Percentiles rank a stretch among this genome's conserved stretches.
phyloP scores from a whole-genome alignment of 306 rosid genomes.

The Fagus crenata region DNA sequence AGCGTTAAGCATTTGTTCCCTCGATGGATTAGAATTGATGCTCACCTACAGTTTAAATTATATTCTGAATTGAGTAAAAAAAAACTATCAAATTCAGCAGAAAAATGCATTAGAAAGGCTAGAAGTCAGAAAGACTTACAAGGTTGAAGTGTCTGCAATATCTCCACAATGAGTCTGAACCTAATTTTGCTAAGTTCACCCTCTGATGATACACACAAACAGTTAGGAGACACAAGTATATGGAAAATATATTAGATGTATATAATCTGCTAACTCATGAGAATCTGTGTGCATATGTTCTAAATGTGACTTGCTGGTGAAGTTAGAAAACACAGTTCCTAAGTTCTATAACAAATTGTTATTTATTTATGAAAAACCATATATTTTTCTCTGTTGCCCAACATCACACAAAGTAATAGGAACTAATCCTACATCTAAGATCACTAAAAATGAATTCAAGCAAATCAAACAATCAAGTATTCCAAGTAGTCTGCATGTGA shows the following conservation, averaged over 20 bases:
- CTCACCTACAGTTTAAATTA: slow-evolving; percentile 34
- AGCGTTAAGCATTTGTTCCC: slow-evolving; percentile 47
- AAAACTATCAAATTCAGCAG: background rate
- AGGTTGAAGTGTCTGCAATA: slow-evolving; percentile 64
- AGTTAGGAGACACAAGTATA: background rate
- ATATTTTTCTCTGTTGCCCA: background rate
- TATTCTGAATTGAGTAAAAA: slow-evolving; percentile 1
- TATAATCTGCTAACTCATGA: background rate
- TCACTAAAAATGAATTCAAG: background rate
- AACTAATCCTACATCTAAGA: background rate
- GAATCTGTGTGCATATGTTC: background rate
- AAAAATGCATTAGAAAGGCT: background rate
- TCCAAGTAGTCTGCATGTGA: too few species aligned
- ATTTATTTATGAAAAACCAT: background rate
- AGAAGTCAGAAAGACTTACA: slow-evolving; percentile 40
- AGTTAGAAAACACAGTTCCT: background rate
- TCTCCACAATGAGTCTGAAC: slow-evolving; percentile 55
- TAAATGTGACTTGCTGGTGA: background rate
- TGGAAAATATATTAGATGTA: background rate
- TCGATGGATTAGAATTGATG: slow-evolving; percentile 35
- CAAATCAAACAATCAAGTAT: background rate
- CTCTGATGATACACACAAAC: slow-evolving; percentile 34
- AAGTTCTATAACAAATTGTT: background rate
- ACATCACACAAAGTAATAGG: background rate
- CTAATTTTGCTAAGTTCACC: slow-evolving; percentile 52